These are phyloP conservation scores for Suhomyces bokatorum DNA, from an alignment of 1,139 yeast genomes.

Conservation along the genomic window DNA sequence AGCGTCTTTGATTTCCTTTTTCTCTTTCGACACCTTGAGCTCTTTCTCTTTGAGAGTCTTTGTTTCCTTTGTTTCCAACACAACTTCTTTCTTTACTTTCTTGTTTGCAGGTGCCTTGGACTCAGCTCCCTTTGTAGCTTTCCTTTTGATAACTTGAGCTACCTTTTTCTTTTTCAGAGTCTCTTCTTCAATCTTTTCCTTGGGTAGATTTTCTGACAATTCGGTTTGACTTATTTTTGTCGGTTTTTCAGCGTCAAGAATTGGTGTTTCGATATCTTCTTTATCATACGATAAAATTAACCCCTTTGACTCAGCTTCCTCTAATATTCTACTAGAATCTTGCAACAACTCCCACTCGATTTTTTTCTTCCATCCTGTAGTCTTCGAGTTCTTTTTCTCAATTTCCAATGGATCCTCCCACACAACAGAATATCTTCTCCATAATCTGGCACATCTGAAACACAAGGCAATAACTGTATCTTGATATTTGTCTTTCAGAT, in stretches of 20 bases:
- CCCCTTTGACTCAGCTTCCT: conserved; percentile 36
- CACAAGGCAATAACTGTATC: conserved; percentile 61
- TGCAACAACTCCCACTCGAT: conserved; percentile 71
- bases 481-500: conserved; percentile 21
- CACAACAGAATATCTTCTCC: conserved; percentile 88
- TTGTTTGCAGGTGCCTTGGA: not conserved
- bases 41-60: not conserved
- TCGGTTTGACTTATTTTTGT: conserved; percentile 1
- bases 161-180: conserved; percentile 7
- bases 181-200: conserved; percentile 4
- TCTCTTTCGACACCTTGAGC: not conserved
- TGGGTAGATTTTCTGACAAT: not conserved
- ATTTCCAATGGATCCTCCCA: conserved; percentile 86
- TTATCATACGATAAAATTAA: conserved; percentile 11
- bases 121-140: not conserved
- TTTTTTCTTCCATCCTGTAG: conserved; percentile 56
- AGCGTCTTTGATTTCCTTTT: conserved; percentile 1
- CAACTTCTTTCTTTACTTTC: conserved; percentile 4
- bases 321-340: conserved; percentile 62
- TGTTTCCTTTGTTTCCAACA: not conserved
- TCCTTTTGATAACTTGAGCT: conserved; percentile 5
- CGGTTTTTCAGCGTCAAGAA: conserved; percentile 7
- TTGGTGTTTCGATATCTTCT: conserved; percentile 7
- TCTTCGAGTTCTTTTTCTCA: conserved; percentile 44
- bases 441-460: conserved; percentile 79